Conservation (phyloP, 129 eudicot species). For the Flaveria bidentis region DNA sequence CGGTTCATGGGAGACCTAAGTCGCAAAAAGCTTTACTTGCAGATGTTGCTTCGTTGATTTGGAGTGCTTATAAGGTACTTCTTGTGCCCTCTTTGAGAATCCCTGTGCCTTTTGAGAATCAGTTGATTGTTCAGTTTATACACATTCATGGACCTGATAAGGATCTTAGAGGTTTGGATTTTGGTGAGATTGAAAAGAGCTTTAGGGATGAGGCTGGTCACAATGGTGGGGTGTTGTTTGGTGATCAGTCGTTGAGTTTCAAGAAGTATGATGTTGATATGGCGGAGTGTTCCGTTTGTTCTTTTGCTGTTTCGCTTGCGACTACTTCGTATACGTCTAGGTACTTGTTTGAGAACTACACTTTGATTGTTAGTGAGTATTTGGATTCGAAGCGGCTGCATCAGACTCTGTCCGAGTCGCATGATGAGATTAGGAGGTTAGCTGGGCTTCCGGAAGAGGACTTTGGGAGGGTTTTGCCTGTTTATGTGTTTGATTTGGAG, state of each 20-base stretch:
- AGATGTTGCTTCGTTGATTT: constrained; percentile 74
- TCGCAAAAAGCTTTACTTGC: constrained; percentile 76
- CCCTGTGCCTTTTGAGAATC: constrained; percentile 75
- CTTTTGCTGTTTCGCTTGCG: constrained; percentile 67
- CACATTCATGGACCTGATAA: constrained; percentile 53
- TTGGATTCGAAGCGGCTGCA: constrained; percentile 85
- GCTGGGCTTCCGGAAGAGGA: constrained; percentile 79
- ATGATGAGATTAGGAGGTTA: constrained; percentile 72
- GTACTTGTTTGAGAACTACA: constrained; percentile 90
- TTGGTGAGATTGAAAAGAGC: constrained; percentile 55
- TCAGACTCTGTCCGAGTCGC: constrained; percentile 63
- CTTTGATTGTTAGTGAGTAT: constrained; percentile 90
- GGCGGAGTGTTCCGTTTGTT: constrained; percentile 74
- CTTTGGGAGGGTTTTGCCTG: constrained; percentile 76
- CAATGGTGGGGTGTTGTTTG: constrained; percentile 60
- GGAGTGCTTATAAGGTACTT: constrained; percentile 90
- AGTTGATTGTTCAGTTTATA: constrained; percentile 69
- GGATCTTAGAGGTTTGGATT: constrained; percentile 63
- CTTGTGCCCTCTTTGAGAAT: constrained; percentile 82
- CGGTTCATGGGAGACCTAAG: constrained; percentile 68
- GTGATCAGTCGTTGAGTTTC: constrained; percentile 70
- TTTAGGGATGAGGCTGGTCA: constrained; percentile 65
- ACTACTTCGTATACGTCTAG: constrained; percentile 80
- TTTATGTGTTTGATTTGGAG: constrained; percentile 83
- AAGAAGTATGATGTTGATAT: constrained; percentile 68